Evolutionary conservation across 2,329 filamentous ascomycete species (phyloP).

Genomic region (Boeremia exigua): DNA sequence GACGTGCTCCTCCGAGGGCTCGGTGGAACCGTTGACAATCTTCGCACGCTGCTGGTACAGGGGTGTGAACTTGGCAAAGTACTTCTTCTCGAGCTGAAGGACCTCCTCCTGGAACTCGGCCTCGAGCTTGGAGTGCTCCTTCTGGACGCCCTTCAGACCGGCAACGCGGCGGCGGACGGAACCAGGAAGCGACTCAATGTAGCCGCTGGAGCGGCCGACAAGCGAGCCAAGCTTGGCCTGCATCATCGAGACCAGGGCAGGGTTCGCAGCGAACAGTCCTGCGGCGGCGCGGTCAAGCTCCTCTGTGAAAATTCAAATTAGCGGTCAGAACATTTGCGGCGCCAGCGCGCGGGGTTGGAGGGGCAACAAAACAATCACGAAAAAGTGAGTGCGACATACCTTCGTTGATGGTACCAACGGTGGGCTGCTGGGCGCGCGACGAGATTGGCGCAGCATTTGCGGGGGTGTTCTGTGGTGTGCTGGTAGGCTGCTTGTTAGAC

Average conservation of each 20-base stretch:
- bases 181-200: conserved; percentile 92
- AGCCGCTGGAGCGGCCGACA: conserved; percentile 93
- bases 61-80: conserved; percentile 97
- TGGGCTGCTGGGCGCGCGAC: conserved; percentile 94
- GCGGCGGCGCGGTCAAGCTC: conserved; percentile 89
- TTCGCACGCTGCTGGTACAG: conserved; percentile 93
- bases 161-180: conserved; percentile 91
- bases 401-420: conserved; percentile 94
- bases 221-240: conserved; percentile 93
- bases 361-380: conserved; percentile 22
- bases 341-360: conserved; percentile 37
- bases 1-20: conserved; percentile 88
- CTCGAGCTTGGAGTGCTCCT: conserved; percentile 98
- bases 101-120: conserved; percentile 99
- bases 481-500: conserved; percentile 53
- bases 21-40: conserved; percentile 85
- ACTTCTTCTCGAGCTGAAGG: conserved; percentile 98
- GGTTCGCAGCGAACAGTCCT: conserved; percentile 94
- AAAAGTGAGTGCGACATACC: conserved; percentile 62
- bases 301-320: conserved; percentile 65
- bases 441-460: conserved; percentile 95
- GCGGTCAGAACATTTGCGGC: conserved; percentile 41
- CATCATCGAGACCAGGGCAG: conserved; percentile 94
- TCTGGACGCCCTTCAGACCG: conserved; percentile 96
- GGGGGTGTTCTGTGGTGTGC: conserved; percentile 98